Conservation (phyloP, 2,329 filamentous ascomycete genomes). For the Xylariaceae sp. region DNA sequence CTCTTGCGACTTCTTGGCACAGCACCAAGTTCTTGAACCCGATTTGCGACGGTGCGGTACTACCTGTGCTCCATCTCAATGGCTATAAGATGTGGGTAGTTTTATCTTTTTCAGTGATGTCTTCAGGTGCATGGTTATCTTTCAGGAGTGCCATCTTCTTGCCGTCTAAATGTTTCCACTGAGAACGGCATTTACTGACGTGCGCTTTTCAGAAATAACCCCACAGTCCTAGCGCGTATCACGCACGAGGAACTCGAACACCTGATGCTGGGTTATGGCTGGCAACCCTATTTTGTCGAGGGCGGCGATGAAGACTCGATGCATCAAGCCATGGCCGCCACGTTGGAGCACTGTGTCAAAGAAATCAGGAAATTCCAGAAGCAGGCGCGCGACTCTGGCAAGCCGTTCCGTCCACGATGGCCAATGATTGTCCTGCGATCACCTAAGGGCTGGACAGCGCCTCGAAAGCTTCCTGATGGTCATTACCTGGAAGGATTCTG, state of each 20-base stretch:
- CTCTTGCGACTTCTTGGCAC: slow-evolving; percentile 74
- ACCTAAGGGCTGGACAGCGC: slow-evolving; percentile 76
- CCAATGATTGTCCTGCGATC: slow-evolving; percentile 74
- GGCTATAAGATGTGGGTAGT: slow-evolving; percentile 65
- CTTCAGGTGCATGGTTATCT: background rate
- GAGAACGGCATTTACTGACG: background rate
- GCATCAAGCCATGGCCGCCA: slow-evolving; percentile 78
- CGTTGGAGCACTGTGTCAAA: slow-evolving; percentile 64
- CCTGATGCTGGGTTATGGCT: slow-evolving; percentile 70
- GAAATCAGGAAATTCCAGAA: slow-evolving; percentile 67
- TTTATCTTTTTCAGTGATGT: background rate
- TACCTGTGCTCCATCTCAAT: slow-evolving; percentile 73
- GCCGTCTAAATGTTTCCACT: background rate
- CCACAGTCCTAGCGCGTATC: slow-evolving; percentile 67
- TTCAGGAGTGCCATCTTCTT: background rate
- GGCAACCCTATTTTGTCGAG: slow-evolving; percentile 75
- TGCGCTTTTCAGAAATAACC: slow-evolving; percentile 51
- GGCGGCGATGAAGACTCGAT: slow-evolving; percentile 67
- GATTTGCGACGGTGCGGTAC: slow-evolving; percentile 69
- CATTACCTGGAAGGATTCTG: slow-evolving; percentile 73
- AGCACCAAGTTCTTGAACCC: slow-evolving; percentile 79
- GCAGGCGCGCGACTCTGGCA: slow-evolving; percentile 63
- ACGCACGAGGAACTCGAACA: slow-evolving; percentile 65
- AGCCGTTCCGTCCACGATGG: slow-evolving; percentile 66
- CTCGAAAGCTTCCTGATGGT: slow-evolving; percentile 59